These are phyloP conservation scores for Oropetium thomaeum DNA, from an alignment of 176 grass and related monocot species.

Conservation along the genomic window DNA sequence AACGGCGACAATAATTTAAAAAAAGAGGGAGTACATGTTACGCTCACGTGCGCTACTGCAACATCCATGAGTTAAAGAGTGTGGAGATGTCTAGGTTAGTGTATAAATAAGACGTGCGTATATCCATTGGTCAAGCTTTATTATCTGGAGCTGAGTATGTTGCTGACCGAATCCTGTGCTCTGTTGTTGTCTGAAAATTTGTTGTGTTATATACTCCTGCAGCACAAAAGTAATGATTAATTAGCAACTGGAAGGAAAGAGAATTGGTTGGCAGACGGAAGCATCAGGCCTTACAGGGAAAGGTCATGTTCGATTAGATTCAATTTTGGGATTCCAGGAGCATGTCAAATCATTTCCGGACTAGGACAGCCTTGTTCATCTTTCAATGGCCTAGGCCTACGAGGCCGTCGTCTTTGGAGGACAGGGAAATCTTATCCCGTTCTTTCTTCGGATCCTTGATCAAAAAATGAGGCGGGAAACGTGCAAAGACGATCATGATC, in stretches of 20 bases:
- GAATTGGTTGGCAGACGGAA: not conserved
- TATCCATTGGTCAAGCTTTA: slow-evolving; percentile 8
- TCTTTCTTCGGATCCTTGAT: slow-evolving; percentile 41
- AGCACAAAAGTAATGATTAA: not conserved
- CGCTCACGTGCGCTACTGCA: not conserved
- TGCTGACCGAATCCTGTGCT: not conserved
- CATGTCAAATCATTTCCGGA: slow-evolving; percentile 33
- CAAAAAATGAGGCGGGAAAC: not conserved
- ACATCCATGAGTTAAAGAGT: slow-evolving; percentile 9
- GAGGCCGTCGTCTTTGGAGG: slow-evolving; percentile 33
- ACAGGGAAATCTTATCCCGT: slow-evolving; percentile 50
- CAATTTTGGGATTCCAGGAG: slow-evolving; percentile 40
- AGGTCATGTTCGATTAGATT: slow-evolving; percentile 36
- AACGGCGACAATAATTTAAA: no score
- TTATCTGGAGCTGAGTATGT: slow-evolving; percentile 1
- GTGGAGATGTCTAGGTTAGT: not conserved
- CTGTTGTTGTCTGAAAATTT: not conserved
- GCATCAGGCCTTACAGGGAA: slow-evolving; percentile 42
- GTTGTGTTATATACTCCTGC: slow-evolving; percentile 20
- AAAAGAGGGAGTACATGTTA: no score
- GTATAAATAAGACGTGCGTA: not conserved
- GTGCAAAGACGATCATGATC: slow-evolving; percentile 24
- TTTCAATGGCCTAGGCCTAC: slow-evolving; percentile 18
- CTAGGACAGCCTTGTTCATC: slow-evolving; percentile 13
- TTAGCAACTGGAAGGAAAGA: slow-evolving; percentile 15